Evolutionary conservation across 768 basidiomycete species (phyloP).

Genomic region (Guyanaporus albipodus): DNA sequence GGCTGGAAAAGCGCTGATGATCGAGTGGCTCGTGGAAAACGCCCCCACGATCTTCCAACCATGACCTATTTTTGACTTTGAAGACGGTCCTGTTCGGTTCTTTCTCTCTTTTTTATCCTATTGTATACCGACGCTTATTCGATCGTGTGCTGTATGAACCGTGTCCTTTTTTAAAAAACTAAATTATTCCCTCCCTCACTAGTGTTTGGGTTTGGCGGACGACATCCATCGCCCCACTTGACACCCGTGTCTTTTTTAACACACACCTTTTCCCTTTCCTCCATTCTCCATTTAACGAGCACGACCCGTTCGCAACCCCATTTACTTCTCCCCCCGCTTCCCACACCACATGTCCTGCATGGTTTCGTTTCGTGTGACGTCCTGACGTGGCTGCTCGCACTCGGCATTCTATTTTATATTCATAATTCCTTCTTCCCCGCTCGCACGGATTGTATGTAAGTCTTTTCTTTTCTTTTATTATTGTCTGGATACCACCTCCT

Average conservation of each 20-base stretch:
- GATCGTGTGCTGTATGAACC: constrained; percentile 9
- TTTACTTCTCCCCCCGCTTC: too few species aligned
- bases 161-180: constrained; percentile 2
- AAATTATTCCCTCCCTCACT: constrained; percentile 20
- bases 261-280: neutral
- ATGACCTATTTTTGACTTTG: constrained; percentile 4
- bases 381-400: too few species aligned
- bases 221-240: neutral
- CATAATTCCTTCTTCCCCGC: too few species aligned
- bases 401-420: neutral
- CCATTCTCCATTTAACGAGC: too few species aligned
- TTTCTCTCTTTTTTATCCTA: constrained; percentile 16
- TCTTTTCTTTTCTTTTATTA: too few species aligned
- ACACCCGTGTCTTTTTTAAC: neutral
- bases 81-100: too few species aligned
- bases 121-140: constrained; percentile 26
- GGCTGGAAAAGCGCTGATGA: constrained; percentile 89
- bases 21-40: constrained; percentile 95
- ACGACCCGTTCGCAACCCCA: too few species aligned
- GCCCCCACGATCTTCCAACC: constrained; percentile 51
- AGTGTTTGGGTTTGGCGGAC: constrained; percentile 8
- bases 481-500: constrained; percentile 11
- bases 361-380: too few species aligned
- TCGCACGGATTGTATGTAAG: too few species aligned
- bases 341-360: too few species aligned